Percentiles rank a stretch among this genome's conserved stretches.
These are phyloP conservation scores for Cyclotella cryptica DNA, from an alignment of 108 stramenopile species.

Conservation along the genomic window DNA sequence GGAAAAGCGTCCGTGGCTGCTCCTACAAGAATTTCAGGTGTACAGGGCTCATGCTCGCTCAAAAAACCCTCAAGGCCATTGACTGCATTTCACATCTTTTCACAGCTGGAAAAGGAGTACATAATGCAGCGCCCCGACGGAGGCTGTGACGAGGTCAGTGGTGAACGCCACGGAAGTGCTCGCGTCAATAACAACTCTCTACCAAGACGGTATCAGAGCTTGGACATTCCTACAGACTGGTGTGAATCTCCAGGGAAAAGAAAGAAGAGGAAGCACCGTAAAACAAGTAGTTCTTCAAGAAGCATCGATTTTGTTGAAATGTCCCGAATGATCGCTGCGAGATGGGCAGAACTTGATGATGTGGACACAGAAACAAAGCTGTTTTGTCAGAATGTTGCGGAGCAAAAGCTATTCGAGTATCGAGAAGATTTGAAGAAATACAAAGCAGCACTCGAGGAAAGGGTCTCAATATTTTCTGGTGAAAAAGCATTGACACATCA, in stretches of 20 bases:
- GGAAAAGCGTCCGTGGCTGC: not conserved
- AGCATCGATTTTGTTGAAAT: not conserved
- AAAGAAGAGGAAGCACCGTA: conserved; percentile 7
- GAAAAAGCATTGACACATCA: not conserved
- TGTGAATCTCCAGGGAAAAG: conserved; percentile 6
- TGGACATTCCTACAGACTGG: conserved; percentile 13
- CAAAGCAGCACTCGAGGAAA: not conserved
- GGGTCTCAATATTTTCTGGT: not conserved
- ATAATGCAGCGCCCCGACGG: conserved; percentile 2
- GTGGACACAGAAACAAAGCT: conserved; percentile 9
- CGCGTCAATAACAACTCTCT: not conserved
- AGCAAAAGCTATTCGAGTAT: conserved; percentile 20
- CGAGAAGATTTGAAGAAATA: conserved; percentile 8
- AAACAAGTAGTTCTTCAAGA: not conserved
- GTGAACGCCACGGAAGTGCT: not conserved
- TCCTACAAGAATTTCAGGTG: not conserved
- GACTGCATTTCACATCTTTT: conserved; percentile 18
- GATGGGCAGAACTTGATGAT: not conserved
- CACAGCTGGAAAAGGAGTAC: conserved; percentile 10
- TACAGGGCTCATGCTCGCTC: not conserved
- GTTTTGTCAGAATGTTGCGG: conserved; percentile 15
- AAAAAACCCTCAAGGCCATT: conserved; percentile 9
- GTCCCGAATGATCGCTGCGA: conserved; percentile 6
- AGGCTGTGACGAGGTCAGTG: not conserved
- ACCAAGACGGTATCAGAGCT: not conserved